phyloP scores from a whole-genome alignment of 306 rosid species.

The Hylodesmum podocarpum region DNA sequence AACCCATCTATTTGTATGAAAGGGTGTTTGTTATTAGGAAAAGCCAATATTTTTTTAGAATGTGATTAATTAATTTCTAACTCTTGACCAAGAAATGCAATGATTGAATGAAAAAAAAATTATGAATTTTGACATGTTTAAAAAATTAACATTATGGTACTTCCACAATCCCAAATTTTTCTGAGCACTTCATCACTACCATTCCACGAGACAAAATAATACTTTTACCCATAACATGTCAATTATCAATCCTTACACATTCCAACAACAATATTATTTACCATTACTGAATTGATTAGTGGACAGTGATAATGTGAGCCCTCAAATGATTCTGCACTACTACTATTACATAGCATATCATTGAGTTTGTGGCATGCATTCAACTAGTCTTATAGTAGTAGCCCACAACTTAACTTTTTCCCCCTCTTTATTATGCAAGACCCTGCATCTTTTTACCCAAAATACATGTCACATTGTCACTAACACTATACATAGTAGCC shows the following conservation, averaged over 20 bases:
- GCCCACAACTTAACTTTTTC: background rate
- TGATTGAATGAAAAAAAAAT: too few species aligned
- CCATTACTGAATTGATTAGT: background rate
- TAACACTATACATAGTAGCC: background rate
- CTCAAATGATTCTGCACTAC: conserved; percentile 17
- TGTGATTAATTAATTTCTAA: too few species aligned
- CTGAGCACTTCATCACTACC: conserved; percentile 19
- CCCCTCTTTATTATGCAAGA: background rate
- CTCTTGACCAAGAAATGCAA: too few species aligned
- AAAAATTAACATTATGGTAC: conserved; percentile 9
- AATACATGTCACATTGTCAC: background rate
- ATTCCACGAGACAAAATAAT: conserved; percentile 20
- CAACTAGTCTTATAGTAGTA: background rate
- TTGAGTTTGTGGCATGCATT: conserved; percentile 18
- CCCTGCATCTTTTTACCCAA: conserved; percentile 1
- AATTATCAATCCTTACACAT: conserved; percentile 4
- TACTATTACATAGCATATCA: conserved; percentile 4
- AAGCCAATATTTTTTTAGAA: too few species aligned
- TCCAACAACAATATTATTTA: background rate
- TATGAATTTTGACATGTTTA: background rate
- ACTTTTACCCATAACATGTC: conserved; percentile 35
- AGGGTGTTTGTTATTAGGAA: too few species aligned
- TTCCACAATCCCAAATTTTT: conserved; percentile 11
- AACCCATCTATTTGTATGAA: too few species aligned
- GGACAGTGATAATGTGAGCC: background rate